Evolutionary conservation across 768 basidiomycete genomes (phyloP), one percentile per base, ranked within the genome.

Genomic region (Russula virescens): DNA sequence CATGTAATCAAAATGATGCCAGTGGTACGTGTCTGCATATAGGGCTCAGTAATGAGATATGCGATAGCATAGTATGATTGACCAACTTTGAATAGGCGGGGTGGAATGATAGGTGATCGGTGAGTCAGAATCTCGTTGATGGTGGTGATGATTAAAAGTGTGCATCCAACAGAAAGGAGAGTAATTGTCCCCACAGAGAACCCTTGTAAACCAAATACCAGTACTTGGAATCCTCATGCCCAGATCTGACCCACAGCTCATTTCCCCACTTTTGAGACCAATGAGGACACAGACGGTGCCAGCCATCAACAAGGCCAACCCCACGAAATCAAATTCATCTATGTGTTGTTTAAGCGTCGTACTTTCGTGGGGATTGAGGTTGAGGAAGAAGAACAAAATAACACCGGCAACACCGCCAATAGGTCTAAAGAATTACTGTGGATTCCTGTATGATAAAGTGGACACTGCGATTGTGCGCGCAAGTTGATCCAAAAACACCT

Each of bases 401-500:
- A 66, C 73, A 26, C 78, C 83, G 6, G 86, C 86, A 34, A 86
- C 66, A 47, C 86, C 89, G 25, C 87, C 89, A 0, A 86, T 89
- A 1, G 90, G 90, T 46, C 89, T 89, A 57, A n/a, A 28, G 9
- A 26, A 63, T 62, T 26, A 68, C 58, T 55, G 1, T 51, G 45
- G 7, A 52, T 28, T 21, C 28, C 16, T 40, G 5, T 49, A 6
- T n/a, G 18, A 1, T 28, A 5, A 7, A 34, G 40, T 10, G 35
- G 46, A 28, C 4, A 42, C n/a, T n/a, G n/a, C n/a, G n/a, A 0
- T 11, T 45, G 28, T n/a, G 64, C 83, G 60, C 70, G 86, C 87
- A 90, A 68, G 67, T 89, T 89, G 67, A 90, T 85, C 70, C 83
- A 88, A 73, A 90, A 90, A 70, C 87, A 88, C 84, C 83, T 84